Conservation (phyloP, 345 rosid species). For the Tarenaya hassleriana region DNA sequence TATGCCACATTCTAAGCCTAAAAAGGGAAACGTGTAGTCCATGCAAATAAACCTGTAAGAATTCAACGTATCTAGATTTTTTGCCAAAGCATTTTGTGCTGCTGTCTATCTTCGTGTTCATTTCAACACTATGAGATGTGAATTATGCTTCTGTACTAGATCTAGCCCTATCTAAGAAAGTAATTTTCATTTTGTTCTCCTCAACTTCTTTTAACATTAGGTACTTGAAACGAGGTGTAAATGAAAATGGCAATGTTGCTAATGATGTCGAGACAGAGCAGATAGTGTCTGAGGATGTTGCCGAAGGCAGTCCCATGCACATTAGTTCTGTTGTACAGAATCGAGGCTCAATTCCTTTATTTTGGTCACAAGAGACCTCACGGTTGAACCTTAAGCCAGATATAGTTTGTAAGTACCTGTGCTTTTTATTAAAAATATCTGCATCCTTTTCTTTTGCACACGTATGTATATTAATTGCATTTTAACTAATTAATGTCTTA, state of each 20-base stretch:
- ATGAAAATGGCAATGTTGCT: conserved; percentile 91
- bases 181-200: neutral
- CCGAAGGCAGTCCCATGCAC: conserved; percentile 62
- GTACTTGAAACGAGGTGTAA: conserved; percentile 95
- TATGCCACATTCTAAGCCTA: neutral
- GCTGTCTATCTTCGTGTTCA: neutral
- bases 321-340: conserved; percentile 92
- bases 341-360: conserved; percentile 96
- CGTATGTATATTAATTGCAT: neutral
- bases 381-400: conserved; percentile 92
- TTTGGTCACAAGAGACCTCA: conserved; percentile 99
- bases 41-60: neutral
- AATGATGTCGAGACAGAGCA: conserved; percentile 99
- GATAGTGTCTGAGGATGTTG: conserved; percentile 73
- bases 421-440: conserved; percentile 16
- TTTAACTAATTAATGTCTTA: conserved; percentile 22
- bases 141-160: neutral
- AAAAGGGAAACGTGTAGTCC: neutral
- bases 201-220: conserved; percentile 32
- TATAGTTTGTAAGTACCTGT: conserved; percentile 64
- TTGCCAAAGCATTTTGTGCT: conserved; percentile 6
- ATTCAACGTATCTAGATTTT: neutral
- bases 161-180: neutral
- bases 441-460: neutral
- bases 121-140: conserved; percentile 8